Percentiles rank a stretch among this genome's conserved stretches.
These are phyloP conservation scores for Colletotrichum karsti DNA, from an alignment of 2,329 filamentous ascomycete species.

Conservation along the genomic window DNA sequence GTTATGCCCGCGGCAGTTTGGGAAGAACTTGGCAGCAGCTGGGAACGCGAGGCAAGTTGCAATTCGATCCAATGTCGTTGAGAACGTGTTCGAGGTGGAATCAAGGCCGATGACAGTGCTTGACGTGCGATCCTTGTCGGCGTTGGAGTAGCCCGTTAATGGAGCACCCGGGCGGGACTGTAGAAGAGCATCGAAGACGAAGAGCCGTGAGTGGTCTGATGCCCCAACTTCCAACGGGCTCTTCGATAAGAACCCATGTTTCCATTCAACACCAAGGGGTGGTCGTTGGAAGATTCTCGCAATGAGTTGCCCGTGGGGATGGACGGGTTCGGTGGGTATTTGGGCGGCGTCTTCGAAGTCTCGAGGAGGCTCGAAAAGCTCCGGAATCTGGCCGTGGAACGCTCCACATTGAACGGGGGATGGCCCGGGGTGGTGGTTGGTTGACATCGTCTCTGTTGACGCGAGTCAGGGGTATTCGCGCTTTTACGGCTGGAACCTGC, in stretches of 20 bases:
- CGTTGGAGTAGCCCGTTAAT: background rate
- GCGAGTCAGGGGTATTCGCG: slow-evolving; percentile 10
- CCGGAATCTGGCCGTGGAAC: slow-evolving; percentile 11
- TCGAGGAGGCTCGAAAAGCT: background rate
- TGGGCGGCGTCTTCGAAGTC: background rate
- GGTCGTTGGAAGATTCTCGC: slow-evolving; percentile 24
- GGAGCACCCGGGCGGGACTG: slow-evolving; percentile 9
- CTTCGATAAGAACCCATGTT: background rate
- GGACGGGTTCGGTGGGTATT: background rate
- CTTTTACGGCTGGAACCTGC: background rate
- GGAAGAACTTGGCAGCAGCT: background rate
- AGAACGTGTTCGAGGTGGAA: background rate
- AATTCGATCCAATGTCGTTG: background rate
- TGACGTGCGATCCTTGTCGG: background rate
- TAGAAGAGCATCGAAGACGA: background rate
- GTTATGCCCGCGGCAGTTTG: background rate
- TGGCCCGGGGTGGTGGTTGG: background rate
- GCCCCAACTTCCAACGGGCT: background rate
- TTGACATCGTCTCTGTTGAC: background rate
- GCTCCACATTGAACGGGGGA: background rate
- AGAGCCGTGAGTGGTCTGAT: background rate
- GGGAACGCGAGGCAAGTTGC: background rate
- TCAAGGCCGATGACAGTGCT: background rate
- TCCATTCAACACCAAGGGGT: background rate
- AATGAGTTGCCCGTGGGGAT: slow-evolving; percentile 7